Conservation (phyloP, 306 rosid species). For the Ochetophila trinervis region DNA sequence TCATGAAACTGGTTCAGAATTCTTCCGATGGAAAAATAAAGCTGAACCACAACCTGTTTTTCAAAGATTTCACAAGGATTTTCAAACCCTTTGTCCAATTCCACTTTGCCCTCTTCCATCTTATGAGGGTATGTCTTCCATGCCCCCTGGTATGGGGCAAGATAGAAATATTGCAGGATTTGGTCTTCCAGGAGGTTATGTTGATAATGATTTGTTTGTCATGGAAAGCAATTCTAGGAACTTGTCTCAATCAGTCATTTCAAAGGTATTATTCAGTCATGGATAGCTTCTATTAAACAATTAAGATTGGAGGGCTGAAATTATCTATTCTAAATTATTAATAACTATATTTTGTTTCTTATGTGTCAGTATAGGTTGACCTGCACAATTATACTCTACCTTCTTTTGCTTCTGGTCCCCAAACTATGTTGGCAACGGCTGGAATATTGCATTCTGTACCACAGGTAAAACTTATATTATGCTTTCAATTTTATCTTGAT, state of each 20-base stretch:
- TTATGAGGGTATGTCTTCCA: constrained; percentile 21
- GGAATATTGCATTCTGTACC: constrained; percentile 11
- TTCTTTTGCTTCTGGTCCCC: constrained; percentile 20
- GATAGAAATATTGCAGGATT: background rate
- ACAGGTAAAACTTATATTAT: constrained; percentile 5
- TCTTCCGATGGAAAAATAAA: background rate
- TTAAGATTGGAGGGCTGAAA: constrained; percentile 1
- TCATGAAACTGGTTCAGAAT: background rate
- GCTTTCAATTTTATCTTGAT: background rate
- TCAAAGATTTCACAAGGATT: constrained; percentile 13
- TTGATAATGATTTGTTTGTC: constrained; percentile 7
- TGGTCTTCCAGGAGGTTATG: constrained; percentile 11
- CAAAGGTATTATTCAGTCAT: constrained; percentile 16
- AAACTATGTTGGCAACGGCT: background rate
- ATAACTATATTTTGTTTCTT: constrained; percentile 1
- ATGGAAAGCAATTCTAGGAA: constrained; percentile 6
- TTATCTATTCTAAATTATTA: background rate
- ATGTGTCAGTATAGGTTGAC: constrained; percentile 10
- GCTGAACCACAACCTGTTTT: constrained; percentile 3
- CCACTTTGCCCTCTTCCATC: constrained; percentile 20
- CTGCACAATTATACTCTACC: constrained; percentile 14
- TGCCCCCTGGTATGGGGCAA: constrained; percentile 17
- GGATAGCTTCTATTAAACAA: background rate
- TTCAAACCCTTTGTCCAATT: constrained; percentile 18
- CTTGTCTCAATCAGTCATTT: constrained; percentile 12